Conservation (phyloP, 2,329 filamentous ascomycete genomes). For the Paradendryphiella salina region DNA sequence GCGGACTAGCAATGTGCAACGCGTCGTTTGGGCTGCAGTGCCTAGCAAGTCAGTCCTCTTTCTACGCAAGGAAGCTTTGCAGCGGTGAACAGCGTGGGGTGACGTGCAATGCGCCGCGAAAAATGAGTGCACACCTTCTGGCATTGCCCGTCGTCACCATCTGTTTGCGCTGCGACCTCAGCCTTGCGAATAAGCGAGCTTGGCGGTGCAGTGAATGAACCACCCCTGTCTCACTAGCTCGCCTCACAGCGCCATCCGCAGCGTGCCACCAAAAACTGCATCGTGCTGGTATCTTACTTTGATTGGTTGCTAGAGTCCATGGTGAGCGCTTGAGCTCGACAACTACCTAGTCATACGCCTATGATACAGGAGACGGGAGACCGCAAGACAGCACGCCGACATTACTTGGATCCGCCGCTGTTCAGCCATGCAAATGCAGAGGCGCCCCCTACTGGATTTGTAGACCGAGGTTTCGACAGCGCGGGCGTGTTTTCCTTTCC, state of each 20-base stretch:
- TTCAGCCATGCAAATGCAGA: conserved; percentile 95
- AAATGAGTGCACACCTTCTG: conserved; percentile 28
- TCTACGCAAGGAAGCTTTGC: conserved; percentile 9
- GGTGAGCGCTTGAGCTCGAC: background rate
- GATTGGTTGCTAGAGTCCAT: background rate
- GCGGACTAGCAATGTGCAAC: conserved; percentile 13
- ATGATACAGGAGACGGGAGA: background rate
- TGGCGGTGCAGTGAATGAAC: conserved; percentile 12
- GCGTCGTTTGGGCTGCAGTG: conserved; percentile 24
- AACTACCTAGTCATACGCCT: background rate
- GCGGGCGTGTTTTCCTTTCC: conserved; percentile 45
- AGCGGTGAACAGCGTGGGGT: conserved; percentile 23
- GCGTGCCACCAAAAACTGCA: background rate
- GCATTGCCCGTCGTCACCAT: conserved; percentile 25
- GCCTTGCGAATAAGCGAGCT: conserved; percentile 29
- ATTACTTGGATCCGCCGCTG: conserved; percentile 34
- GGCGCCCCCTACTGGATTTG: conserved; percentile 88
- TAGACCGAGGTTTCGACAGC: conserved; percentile 58
- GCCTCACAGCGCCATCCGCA: background rate
- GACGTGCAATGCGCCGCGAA: conserved; percentile 27
- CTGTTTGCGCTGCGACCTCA: conserved; percentile 15
- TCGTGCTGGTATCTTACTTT: background rate
- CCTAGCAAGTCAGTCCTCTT: conserved; percentile 6
- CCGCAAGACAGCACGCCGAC: background rate
- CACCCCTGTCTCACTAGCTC: conserved; percentile 3